A percentile compares a stretch with the other conserved stretches of the same genome.
Conservation (phyloP, 257 asterid genomes). For the Lavandula angustifolia region DNA sequence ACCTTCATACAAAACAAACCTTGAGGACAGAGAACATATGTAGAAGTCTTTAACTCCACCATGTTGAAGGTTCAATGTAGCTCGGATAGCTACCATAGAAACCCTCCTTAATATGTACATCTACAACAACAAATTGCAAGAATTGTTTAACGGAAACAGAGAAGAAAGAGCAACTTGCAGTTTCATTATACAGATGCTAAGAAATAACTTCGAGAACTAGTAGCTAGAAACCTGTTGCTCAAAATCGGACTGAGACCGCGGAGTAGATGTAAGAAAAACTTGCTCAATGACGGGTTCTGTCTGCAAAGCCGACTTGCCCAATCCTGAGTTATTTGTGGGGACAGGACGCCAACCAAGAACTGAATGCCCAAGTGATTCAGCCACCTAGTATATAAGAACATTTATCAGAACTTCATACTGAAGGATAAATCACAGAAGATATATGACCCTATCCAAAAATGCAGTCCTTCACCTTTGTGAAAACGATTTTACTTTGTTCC, state of each 20-base stretch:
- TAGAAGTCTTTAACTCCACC: conserved; percentile 87
- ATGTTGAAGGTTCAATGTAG: conserved; percentile 95
- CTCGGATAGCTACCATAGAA: conserved; percentile 97
- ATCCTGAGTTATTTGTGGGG: conserved; percentile 90
- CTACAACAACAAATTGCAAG: conserved; percentile 39
- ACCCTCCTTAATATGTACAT: conserved; percentile 97
- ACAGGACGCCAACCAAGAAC: conserved; percentile 97
- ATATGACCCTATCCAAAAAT: not conserved
- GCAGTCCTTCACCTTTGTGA: conserved; percentile 59
- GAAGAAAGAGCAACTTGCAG: not conserved
- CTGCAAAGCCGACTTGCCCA: conserved; percentile 93
- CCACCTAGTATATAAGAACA: conserved; percentile 56
- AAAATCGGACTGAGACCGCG: conserved; percentile 74
- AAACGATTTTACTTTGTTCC: conserved; percentile 88
- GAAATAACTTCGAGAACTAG: conserved; percentile 23
- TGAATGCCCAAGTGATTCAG: conserved; percentile 95
- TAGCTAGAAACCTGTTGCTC: conserved; percentile 79
- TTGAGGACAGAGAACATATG: conserved; percentile 94
- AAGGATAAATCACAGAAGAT: not conserved
- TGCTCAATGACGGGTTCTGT: conserved; percentile 97
- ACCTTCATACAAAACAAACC: conserved; percentile 48
- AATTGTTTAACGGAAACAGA: conserved; percentile 1
- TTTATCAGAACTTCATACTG: conserved; percentile 8
- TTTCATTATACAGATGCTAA: conserved; percentile 1
- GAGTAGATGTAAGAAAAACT: conserved; percentile 88